Evolutionary conservation across 2,329 filamentous ascomycete genomes (phyloP).

Genomic region (Davidsoniella neocaledoniae): DNA sequence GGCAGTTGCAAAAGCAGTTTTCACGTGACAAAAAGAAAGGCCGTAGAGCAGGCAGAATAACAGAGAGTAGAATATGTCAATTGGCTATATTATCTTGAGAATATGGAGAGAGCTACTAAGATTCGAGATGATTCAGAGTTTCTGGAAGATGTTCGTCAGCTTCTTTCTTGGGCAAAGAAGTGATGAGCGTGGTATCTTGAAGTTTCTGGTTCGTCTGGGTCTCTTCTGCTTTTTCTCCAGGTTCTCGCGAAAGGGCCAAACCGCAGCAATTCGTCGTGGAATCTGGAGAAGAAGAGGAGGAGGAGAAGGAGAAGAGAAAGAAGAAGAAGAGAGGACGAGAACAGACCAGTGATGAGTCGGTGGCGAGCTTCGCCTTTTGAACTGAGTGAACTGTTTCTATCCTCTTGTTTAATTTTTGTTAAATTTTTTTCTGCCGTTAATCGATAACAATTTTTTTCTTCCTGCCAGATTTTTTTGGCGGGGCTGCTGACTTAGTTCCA

Average conservation of each 20-base stretch:
- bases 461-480: background rate
- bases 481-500: conserved; percentile 2
- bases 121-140: conserved; percentile 5
- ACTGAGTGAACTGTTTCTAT: background rate
- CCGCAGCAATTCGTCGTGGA: conserved; percentile 11
- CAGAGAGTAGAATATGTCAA: conserved; percentile 9
- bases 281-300: conserved; percentile 9
- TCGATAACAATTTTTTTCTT: conserved; percentile 7
- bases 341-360: background rate
- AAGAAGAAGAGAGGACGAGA: background rate
- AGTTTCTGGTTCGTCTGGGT: conserved; percentile 6
- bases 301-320: background rate
- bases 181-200: background rate
- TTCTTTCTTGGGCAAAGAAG: conserved; percentile 5
- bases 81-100: conserved; percentile 1
- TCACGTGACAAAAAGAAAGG: conserved; percentile 8
- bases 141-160: background rate
- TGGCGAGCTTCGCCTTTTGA: conserved; percentile 9
- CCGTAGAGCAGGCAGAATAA: conserved; percentile 15
- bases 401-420: background rate
- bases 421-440: background rate
- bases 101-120: conserved; percentile 2
- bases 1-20: background rate
- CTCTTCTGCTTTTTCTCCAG: conserved; percentile 13
- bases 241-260: conserved; percentile 12